Base-by-base conservation (phyloP, 169 alveolate species). In the Theileria parva region DNA sequence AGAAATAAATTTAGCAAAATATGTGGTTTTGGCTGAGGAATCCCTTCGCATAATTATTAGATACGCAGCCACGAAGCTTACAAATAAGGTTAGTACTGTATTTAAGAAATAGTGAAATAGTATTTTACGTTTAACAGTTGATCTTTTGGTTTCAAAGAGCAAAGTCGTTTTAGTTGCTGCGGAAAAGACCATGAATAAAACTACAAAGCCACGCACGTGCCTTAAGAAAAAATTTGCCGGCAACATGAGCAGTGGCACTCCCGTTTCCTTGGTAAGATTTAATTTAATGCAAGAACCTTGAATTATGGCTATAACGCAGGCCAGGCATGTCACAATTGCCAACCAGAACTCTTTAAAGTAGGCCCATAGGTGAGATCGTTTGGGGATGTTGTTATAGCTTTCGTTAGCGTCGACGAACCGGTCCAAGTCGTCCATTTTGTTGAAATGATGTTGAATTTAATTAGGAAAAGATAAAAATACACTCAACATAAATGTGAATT, bases 121-220 rank as follows among this genome's bases (percentile, higher is more conserved):
- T 28, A 73, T 34, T 61, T 73, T 73, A 23, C 32, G 48, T 34
- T 73, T 73, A 13, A 61, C 77, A 23, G 71, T 37, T 19, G 67
- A 57, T 23, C 71, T 15, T 51, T 73, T 73, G 21, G 74, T n/a
- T 73, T 73, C 73, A n/a, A 59, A 37, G 25, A 73, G 70, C 44
- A 73, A 12, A n/a, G 73, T 32, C 2, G 71, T 51, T 53, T 51
- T 57, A 15, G 32, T 44, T 6, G 71, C 71, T 15, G 80, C 32
- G 0, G 80, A 39, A 28, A 73, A 73, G 3, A 73, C 6, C 2
- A 73, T 8, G 11, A 73, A 73, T 28, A 73, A 9, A 7, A 53
- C 77, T 19, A 73, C 70, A 57, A 73, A 73, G 6, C 72, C 79
- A 9, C 80, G 77, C 12, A 73, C 80, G 34, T 73, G 80, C 32